Base-by-base conservation (phyloP, 2,329 filamentous ascomycete species). In the Pseudopithomyces maydicus region DNA sequence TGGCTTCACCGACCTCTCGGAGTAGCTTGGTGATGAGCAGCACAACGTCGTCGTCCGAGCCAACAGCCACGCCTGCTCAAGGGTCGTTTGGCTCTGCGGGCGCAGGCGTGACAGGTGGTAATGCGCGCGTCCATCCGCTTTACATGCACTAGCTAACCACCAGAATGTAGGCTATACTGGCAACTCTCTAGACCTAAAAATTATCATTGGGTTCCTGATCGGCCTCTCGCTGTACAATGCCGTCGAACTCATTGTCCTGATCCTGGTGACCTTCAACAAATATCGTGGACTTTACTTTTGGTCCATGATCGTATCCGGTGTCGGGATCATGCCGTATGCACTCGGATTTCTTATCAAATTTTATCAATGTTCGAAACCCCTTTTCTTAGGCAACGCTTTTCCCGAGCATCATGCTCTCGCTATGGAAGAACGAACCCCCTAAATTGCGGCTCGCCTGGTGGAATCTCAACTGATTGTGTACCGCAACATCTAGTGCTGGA, bases 231-330 rank as follows among this genome's bases (percentile, higher is more conserved):
- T 78, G 11, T 80, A 79, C 59, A 78, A 78, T 52, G 70, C 75
- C 14, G 59, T 80, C 15, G 81, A 83, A 60, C 71, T 83, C 20
- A 72, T 81, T 29, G 67, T 80, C 33, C 72, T 82, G 47, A 76
- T 80, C 33, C 75, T 81, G 52, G 64, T 80, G 23, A 81, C 78
- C 29, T 83, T 83, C 68, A 79, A 80, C 26, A 73, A 72, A 20
- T 81, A 78, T 50, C 67, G 70, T 20, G 81, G 81, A 0, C 66
- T 80, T 15, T 83, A 83, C 61, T 83, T 82, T 61, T 82, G 80
- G 80, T 78, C 76, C 23, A 65, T 83, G 57, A 58, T 82, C 19
- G 63, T 79, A 22, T 69, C 80, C 0, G 75, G 76, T 1, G 62
- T 76, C 10, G 79, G 79, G 8, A 78, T 82, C 41, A 69, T 82